Evolutionary conservation across 1,284 basidiomycete genomes (phyloP), one percentile per base, ranked within the genome.

Genomic region (Veloboletus limbatus): DNA sequence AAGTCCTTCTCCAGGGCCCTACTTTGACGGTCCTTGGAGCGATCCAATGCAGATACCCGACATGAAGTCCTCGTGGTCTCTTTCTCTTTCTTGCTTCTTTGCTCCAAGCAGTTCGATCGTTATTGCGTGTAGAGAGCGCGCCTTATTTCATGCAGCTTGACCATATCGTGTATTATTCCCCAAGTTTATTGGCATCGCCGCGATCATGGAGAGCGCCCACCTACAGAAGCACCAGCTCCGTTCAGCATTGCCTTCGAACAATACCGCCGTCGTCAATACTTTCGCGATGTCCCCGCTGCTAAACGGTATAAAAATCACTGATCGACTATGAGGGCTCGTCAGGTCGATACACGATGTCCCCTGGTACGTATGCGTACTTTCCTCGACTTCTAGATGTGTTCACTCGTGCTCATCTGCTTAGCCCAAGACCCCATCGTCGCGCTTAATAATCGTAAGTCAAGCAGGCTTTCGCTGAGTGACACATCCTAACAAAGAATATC

Each of bases 401-500:
- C 16, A 35, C 45, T 39, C 16, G 34, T 46, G 31, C 47, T 66
- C 39, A 66, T 44, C 28, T 33, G 47, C 45, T 27, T 34, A 53
- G 55, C 44, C 18, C 52, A 63, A 62, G 66, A 68, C 21, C 62
- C 66, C 21, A 62, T 63, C 13, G 63, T 65, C 24, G 65, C 59
- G 25, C 64, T 81, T 30, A 79, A 80, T 56, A 70, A 69, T 37
- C 74, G 78, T 77, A 50, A 30, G 57, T 48, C 32, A 35, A 40
- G 16, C n/a, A 34, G 11, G 17, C 27, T 31, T 26, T 38, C 35
- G 37, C 21, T 17, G 1, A 25, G 28, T 26, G 36, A 40, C 2
- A 22, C 32, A 22, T 45, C n/a, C 35, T 52, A 18, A 54, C 44
- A 25, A 21, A 34, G 20, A 16, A 1, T 32, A 28, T 46, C 40